phyloP scores from a whole-genome alignment of 257 asterid genomes.

The Ligustrum vulgare region DNA sequence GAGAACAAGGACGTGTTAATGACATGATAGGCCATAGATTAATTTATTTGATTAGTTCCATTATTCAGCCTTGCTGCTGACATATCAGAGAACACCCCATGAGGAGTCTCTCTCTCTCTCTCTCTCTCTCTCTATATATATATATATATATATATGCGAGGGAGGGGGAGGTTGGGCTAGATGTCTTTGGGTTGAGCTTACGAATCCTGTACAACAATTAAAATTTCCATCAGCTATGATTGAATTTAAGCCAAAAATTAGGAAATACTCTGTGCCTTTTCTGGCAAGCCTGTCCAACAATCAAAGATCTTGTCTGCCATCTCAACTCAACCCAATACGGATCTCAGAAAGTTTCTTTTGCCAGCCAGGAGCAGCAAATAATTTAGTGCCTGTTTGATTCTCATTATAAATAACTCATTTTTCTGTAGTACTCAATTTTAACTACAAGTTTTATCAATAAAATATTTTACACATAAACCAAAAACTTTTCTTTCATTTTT shows the following conservation, averaged over 20 bases:
- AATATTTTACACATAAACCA: no score
- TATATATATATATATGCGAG: no score
- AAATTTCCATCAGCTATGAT: background rate
- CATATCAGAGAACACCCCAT: background rate
- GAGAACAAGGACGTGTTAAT: background rate
- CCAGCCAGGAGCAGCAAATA: constrained; percentile 4
- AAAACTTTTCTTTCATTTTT: no score
- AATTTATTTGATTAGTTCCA: background rate
- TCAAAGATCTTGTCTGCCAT: background rate
- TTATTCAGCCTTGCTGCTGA: background rate
- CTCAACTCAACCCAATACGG: background rate
- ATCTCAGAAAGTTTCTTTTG: background rate
- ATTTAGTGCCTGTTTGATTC: no score
- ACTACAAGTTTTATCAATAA: no score
- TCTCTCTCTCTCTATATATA: background rate
- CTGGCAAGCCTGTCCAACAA: background rate
- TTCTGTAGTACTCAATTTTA: no score
- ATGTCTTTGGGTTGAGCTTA: background rate
- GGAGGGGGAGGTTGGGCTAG: background rate
- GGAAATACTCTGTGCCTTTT: background rate
- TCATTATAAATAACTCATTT: no score
- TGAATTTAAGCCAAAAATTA: background rate
- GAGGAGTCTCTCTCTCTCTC: background rate
- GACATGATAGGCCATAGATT: background rate
- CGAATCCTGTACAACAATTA: background rate